Conservation (phyloP, 306 rosid genomes). For the Hippophae rhamnoides region DNA sequence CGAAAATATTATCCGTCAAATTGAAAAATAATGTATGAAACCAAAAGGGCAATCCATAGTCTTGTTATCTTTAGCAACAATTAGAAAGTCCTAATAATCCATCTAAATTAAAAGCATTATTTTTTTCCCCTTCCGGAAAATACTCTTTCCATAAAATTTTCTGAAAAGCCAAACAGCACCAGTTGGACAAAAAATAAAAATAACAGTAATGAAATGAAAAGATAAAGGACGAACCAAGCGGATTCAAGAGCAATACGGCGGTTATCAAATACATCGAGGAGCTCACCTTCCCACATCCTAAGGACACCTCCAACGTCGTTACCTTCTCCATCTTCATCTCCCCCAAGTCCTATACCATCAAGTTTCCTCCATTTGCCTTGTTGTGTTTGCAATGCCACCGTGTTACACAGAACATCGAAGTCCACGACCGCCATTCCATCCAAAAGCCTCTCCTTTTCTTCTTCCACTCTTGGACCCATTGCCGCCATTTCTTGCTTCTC, state of each 20-base stretch:
- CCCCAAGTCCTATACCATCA: constrained; percentile 16
- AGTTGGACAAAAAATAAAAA: not conserved
- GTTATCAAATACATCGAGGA: constrained; percentile 72
- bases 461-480: constrained; percentile 17
- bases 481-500: constrained; percentile 48
- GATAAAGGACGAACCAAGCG: constrained; percentile 38
- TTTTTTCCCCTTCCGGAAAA: not conserved
- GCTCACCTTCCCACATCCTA: constrained; percentile 99
- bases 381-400: constrained; percentile 70
- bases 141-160: not conserved
- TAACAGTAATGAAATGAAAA: not conserved
- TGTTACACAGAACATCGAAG: constrained; percentile 68
- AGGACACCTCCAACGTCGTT: constrained; percentile 63
- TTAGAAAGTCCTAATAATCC: no score
- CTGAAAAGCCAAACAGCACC: not conserved
- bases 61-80: no score
- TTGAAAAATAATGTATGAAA: no score
- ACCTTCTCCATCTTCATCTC: constrained; percentile 16
- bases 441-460: constrained; percentile 40
- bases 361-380: constrained; percentile 50
- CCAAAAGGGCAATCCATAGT: no score
- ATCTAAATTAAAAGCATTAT: no score
- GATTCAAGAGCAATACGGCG: constrained; percentile 75
- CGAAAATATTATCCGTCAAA: no score
- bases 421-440: constrained; percentile 60